Base-by-base conservation (phyloP, 495 filamentous ascomycete species). In the Niebla homalea region DNA sequence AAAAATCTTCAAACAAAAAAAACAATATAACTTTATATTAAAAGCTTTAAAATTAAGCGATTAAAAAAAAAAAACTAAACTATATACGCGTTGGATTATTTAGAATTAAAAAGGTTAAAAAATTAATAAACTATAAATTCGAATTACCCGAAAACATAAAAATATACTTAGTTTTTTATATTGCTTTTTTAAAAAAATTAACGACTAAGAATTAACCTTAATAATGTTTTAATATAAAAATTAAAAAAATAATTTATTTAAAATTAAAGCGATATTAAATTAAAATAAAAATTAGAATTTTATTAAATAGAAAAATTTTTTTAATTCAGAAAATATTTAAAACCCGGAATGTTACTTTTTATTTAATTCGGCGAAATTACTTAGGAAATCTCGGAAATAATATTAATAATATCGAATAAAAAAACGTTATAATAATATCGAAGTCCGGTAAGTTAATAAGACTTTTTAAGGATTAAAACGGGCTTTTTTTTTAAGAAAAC, bases 101-200 rank as follows among this genome's bases (percentile, higher is more conserved):
- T 43, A 29, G 20, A 45, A 51, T 46, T 51, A 35, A 45, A 18
- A 36, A 12, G 36, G 2, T n/a, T 2, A 51, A 51, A 43, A 36
- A 32, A 51, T 16, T 44, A 32, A 43, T 51, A 45, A 51, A 45
- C 25, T 51, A 51, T 45, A 45, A 51, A 46, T 21, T 51, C 4
- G n/a, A 46, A 36, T 36, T 51, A 45, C 23, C 36, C 20, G 14
- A 25, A 15, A 20, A 37, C 12, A 3, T 43, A 21, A 51, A 51
- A 37, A 29, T 35, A 51, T 36, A 46, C 23, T 32, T 46, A 46
- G 41, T 51, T 35, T 51, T 45, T 36, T 51, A 51, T 36, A 20
- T 51, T 22, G 44, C 22, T 5, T 37, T 51, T 2, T 38, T 51
- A 20, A 32, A 36, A 32, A 35, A 51, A 32, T 16, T 8, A 36